These are phyloP conservation scores for Chrysoporthe deuterocubensis DNA, from an alignment of 2,329 filamentous ascomycete species.

Conservation along the genomic window DNA sequence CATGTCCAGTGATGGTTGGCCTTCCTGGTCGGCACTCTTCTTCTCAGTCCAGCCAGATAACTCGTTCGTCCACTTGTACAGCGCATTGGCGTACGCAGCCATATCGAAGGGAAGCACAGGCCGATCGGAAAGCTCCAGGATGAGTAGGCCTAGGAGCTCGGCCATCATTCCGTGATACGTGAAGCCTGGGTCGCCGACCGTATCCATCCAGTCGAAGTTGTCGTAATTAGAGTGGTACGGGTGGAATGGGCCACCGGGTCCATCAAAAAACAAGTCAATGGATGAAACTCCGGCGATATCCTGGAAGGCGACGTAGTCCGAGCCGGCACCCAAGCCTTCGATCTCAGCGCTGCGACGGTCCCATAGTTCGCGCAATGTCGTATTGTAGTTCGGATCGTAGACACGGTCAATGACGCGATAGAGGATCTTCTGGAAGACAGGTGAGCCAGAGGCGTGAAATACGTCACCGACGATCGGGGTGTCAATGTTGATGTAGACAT, in stretches of 20 bases:
- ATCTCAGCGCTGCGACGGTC: constrained; percentile 65
- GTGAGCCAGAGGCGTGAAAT: constrained; percentile 80
- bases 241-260: constrained; percentile 46
- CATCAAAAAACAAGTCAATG: constrained; percentile 77
- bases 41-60: constrained; percentile 65
- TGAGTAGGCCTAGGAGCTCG: constrained; percentile 79
- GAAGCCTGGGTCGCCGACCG: constrained; percentile 81
- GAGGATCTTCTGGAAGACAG: constrained; percentile 75
- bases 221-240: constrained; percentile 88
- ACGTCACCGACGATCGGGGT: constrained; percentile 75
- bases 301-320: constrained; percentile 90
- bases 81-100: constrained; percentile 68
- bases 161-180: constrained; percentile 78
- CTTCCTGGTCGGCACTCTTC: constrained; percentile 49
- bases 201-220: constrained; percentile 83
- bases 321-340: constrained; percentile 71
- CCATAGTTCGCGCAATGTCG: constrained; percentile 77
- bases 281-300: constrained; percentile 87
- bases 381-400: constrained; percentile 71
- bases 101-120: constrained; percentile 84
- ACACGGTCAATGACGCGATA: constrained; percentile 75
- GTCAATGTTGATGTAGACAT: constrained; percentile 92
- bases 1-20: constrained; percentile 51
- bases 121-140: constrained; percentile 82
- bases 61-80: constrained; percentile 68